Base-by-base conservation (phyloP, 2,329 filamentous ascomycete genomes). In the Pseudogymnoascus sp. region DNA sequence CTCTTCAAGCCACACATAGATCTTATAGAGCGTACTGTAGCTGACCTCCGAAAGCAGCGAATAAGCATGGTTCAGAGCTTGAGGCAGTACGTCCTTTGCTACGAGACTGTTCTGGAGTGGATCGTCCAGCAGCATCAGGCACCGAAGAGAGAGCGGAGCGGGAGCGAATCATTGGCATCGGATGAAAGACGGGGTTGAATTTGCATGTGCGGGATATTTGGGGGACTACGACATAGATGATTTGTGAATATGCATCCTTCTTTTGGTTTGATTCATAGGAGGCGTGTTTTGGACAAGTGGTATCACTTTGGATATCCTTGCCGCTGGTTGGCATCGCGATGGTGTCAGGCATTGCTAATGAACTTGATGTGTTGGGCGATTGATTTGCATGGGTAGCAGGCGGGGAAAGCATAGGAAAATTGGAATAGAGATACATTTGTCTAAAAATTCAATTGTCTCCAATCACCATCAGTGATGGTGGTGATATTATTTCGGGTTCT, bases 61-160 rank as follows among this genome's bases (percentile, higher is more conserved):
- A 77, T 97, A 18, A 97, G 92, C 75, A 99, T 97, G 92, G 93
- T 99, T 47, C 94, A 97, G 76, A 97, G 89, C 70, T 77, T 97
- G 64, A 82, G 91, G 65, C 94, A 99, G 74, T 97, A 89, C 76
- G 93, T 97, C 60, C 84, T 99, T 35, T 99, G 94, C 75, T 99
- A 99, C 74, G 94, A 99, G 78, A 95, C 90, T 42, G 82, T 97
- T 5, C 78, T 95, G 62, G 93, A 97, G 75, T 99, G 93, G 92
- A 75, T 94, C 28, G 79, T 80, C 6, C 70, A 73, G 59, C 70
- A 73, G 63, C 56, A 65, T 59, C 60, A 60, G 28, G 67, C 64
- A 5, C 38, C 59, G 12, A 63, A 53, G 7, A 66, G 68, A 31
- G 67, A 69, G 44, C 63, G 70, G 18, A 68, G 68, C 50, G 70